Conservation (phyloP, 306 rosid genomes). For the Macrotyloma uniflorum region DNA sequence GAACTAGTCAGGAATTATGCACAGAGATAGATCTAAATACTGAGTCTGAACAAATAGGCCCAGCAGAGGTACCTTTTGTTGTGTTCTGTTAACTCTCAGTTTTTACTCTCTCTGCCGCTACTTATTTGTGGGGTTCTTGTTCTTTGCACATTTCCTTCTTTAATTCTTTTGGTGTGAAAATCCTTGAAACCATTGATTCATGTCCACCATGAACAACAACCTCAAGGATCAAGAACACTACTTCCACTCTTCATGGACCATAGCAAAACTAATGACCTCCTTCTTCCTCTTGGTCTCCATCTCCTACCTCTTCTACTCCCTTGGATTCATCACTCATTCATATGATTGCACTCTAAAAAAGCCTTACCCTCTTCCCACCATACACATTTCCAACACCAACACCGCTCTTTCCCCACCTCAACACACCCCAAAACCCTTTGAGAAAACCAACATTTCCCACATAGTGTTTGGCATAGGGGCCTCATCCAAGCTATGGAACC, state of each 20-base stretch:
- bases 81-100: background rate
- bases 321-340: conserved; percentile 37
- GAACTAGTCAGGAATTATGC: background rate
- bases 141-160: background rate
- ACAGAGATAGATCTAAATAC: background rate
- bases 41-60: background rate
- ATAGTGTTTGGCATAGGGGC: conserved; percentile 73
- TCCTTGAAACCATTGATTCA: background rate
- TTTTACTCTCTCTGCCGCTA: background rate
- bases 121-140: background rate
- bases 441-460: conserved; percentile 62
- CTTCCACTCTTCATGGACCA: conserved; percentile 33
- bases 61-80: background rate
- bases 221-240: conserved; percentile 45
- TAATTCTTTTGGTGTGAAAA: background rate
- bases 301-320: conserved; percentile 44
- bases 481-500: conserved; percentile 57
- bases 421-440: background rate
- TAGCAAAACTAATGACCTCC: conserved; percentile 40
- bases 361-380: background rate
- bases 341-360: background rate
- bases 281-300: conserved; percentile 41
- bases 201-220: conserved; percentile 42
- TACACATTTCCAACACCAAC: background rate
- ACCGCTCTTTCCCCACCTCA: background rate